These are phyloP conservation scores for Beauveria rudraprayagi DNA, from an alignment of 2,329 filamentous ascomycete genomes.

Conservation along the genomic window DNA sequence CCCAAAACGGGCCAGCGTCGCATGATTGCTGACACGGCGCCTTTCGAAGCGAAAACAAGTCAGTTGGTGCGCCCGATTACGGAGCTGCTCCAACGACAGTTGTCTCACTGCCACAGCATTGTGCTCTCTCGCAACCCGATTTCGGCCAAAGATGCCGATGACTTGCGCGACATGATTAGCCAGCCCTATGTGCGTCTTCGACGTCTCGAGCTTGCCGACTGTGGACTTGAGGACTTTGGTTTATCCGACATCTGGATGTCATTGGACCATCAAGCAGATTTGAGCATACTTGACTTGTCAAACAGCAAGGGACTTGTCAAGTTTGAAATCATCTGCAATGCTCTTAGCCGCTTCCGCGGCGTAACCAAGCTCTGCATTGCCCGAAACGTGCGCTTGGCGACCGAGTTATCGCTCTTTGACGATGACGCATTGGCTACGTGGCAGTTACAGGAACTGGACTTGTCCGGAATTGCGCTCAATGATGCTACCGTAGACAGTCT, in stretches of 20 bases:
- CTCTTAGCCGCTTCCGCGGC: constrained; percentile 35
- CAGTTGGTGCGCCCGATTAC: constrained; percentile 42
- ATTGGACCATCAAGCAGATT: constrained; percentile 36
- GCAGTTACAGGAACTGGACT: constrained; percentile 44
- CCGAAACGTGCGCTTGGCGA: constrained; percentile 40
- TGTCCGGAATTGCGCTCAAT: constrained; percentile 48
- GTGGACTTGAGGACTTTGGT: constrained; percentile 41
- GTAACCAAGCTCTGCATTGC: constrained; percentile 42
- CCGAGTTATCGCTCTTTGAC: constrained; percentile 38
- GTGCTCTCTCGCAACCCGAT: constrained; percentile 42
- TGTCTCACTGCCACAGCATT: constrained; percentile 43
- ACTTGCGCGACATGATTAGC: constrained; percentile 36
- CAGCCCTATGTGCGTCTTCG: constrained; percentile 33
- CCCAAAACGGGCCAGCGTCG: constrained; percentile 17
- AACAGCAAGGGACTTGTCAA: constrained; percentile 44
- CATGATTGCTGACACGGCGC: constrained; percentile 17
- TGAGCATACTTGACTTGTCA: constrained; percentile 44
- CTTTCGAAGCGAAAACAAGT: constrained; percentile 21
- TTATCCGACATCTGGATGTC: constrained; percentile 41
- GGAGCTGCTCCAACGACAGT: constrained; percentile 38
- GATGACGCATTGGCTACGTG: constrained; percentile 34
- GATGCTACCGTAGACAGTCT: constrained; percentile 39
- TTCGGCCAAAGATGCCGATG: constrained; percentile 37
- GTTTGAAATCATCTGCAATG: constrained; percentile 36
- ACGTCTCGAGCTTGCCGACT: constrained; percentile 42